Evolutionary conservation across 1,284 basidiomycete genomes (phyloP).

Genomic region (Malassezia caprae): DNA sequence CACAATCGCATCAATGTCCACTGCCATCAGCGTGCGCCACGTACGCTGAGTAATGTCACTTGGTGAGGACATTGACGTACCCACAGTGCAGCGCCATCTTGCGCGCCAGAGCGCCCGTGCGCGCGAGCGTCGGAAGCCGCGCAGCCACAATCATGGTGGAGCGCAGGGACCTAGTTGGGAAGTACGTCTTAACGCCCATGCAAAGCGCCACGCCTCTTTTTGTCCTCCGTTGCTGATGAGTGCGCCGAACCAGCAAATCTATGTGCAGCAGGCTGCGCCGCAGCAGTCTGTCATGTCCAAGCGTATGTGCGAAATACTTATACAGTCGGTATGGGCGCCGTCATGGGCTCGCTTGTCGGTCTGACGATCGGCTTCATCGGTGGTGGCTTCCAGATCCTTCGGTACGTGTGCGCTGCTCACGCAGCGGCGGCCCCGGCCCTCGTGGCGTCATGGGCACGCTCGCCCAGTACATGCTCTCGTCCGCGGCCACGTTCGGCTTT

Average conservation of each 20-base stretch:
- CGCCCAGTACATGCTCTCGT: conserved; percentile 41
- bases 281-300: conserved; percentile 12
- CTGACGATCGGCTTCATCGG: conserved; percentile 45
- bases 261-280: conserved; percentile 10
- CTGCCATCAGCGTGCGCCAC: conserved; percentile 3
- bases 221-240: conserved; percentile 2
- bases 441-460: conserved; percentile 35
- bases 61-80: conserved; percentile 4
- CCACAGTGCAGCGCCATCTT: conserved; percentile 13
- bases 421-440: conserved; percentile 36
- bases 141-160: neutral
- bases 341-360: conserved; percentile 44
- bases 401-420: conserved; percentile 19
- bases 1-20: conserved; percentile 36
- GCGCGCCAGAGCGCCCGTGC: conserved; percentile 3
- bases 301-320: conserved; percentile 1
- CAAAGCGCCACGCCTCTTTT: neutral
- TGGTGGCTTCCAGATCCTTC: conserved; percentile 39
- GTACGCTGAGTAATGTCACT: conserved; percentile 17
- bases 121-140: conserved; percentile 1
- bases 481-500: conserved; percentile 43
- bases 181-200: neutral
- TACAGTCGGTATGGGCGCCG: conserved; percentile 41
- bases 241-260: conserved; percentile 12
- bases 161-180: neutral